A percentile compares a stretch with the other conserved stretches of the same genome.
phyloP scores from a whole-genome alignment of 139 green algal genomes.

The Spirogloea muscicola region DNA sequence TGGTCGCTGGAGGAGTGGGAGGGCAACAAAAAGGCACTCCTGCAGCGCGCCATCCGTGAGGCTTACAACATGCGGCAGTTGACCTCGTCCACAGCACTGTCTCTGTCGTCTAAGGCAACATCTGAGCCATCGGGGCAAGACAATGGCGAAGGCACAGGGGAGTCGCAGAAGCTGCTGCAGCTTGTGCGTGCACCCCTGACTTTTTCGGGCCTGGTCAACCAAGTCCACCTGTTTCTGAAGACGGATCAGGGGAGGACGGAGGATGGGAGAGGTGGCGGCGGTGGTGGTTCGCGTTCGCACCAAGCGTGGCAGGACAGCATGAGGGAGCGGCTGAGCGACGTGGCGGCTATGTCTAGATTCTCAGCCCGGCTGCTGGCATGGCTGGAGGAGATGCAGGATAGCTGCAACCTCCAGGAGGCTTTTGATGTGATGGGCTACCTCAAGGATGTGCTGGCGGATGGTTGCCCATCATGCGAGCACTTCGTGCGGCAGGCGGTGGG shows the following conservation, averaged over 20 bases:
- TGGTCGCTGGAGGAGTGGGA: background rate
- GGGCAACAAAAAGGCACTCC: background rate
- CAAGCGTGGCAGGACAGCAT: constrained; percentile 21
- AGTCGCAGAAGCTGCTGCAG: constrained; percentile 12
- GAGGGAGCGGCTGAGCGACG: constrained; percentile 25
- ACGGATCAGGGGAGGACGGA: background rate
- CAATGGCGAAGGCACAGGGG: background rate
- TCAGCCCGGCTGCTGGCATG: constrained; percentile 25
- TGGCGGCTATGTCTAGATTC: constrained; percentile 27
- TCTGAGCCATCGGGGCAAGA: background rate
- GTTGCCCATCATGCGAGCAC: constrained; percentile 4
- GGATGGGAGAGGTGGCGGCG: background rate
- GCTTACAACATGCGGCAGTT: too few species aligned
- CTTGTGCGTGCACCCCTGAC: constrained; percentile 3
- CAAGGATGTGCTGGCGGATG: constrained; percentile 11
- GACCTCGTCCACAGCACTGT: too few species aligned
- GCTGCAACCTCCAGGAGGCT: constrained; percentile 32
- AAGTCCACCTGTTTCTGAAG: constrained; percentile 31
- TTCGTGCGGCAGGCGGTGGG: too few species aligned
- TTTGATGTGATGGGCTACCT: constrained; percentile 41
- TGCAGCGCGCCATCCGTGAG: background rate
- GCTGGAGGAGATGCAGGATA: constrained; percentile 30
- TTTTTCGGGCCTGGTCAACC: constrained; percentile 24
- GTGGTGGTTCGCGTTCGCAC: too few species aligned
- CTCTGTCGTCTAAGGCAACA: too few species aligned